Conservation (phyloP, 208 protist species). For the Leishmania braziliensis region DNA sequence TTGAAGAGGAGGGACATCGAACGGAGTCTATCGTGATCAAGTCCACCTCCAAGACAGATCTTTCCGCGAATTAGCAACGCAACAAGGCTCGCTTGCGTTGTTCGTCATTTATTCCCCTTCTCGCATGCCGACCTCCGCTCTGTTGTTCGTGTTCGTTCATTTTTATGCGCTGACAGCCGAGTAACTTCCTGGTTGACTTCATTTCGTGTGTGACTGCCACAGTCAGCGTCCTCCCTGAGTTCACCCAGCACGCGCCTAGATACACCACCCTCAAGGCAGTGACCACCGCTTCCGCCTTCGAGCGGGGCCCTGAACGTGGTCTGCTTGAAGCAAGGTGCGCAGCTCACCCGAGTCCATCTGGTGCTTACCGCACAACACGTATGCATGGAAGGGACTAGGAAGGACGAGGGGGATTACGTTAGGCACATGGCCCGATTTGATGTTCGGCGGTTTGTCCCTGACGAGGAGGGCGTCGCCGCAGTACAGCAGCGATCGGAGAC, state of each 20-base stretch:
- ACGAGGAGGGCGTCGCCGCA: neutral
- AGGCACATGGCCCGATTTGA: neutral
- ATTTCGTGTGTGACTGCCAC: too few species aligned
- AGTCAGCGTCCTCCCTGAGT: too few species aligned
- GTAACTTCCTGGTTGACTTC: too few species aligned
- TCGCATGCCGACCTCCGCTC: neutral
- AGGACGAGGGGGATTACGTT: neutral
- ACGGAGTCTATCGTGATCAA: constrained; percentile 64
- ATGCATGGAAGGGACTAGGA: neutral
- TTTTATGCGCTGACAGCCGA: neutral
- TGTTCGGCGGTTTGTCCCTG: neutral
- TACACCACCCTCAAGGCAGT: neutral
- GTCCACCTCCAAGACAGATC: constrained; percentile 43
- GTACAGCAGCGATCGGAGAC: neutral
- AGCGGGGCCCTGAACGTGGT: neutral
- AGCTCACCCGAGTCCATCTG: neutral
- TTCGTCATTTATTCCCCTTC: neutral
- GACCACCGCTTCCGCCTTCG: neutral
- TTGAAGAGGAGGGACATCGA: constrained; percentile 26
- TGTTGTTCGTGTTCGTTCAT: neutral
- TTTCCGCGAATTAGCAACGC: constrained; percentile 35
- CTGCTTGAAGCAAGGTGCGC: neutral
- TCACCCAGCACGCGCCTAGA: too few species aligned
- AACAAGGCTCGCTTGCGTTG: neutral
- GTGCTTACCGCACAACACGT: neutral